Base-by-base conservation (phyloP, 345 rosid genomes). In the Sisymbrium altissimum region DNA sequence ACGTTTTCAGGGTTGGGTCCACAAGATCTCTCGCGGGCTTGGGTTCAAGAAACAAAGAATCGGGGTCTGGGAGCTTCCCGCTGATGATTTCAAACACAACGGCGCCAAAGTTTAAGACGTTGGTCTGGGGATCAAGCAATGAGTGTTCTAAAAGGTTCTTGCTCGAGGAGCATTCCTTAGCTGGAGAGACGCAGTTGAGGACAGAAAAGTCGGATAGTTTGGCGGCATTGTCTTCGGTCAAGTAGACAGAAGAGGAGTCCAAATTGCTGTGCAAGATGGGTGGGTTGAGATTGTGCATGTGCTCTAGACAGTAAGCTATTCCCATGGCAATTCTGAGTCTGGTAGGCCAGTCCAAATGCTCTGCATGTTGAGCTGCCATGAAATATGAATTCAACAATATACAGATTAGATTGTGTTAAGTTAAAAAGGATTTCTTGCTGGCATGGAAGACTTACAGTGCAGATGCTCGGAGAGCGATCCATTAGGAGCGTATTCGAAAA, bases 381-480 rank as follows among this genome's bases (percentile, higher is more conserved):
- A 40, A 52, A 43, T 43, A 66, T 33, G 9, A n/a, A 32, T 64
- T 44, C 66, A 43, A 13, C 68, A 48, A 41, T 30, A 48, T 21
- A 33, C 21, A 36, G 52, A 33, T 15, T 18, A 55, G 15, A 32
- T 5, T 57, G 32, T n/a, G 44, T 38, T 25, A 14, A 54, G 9
- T 40, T 11, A 7, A 23, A n/a, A 5, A 56, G 12, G 41, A 40
- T 12, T 39, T 32, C 2, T 38, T 12, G 18, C 13, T 41, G 15
- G n/a, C 32, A 72, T 21, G 70, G 23, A 46, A 29, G 41, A 56
- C 96, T 89, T 46, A 96, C 99, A 54, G 55, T 96, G 94, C 54
- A 96, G 84, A 84, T 96, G 98, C 83, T 95, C 98, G 41, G 83
- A 92, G 71, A 95, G 94, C 9, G 90, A 86, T 77, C 99, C 99